Base-by-base conservation (phyloP, 805 yeast genomes). In the Kodamaea jinghongensis region DNA sequence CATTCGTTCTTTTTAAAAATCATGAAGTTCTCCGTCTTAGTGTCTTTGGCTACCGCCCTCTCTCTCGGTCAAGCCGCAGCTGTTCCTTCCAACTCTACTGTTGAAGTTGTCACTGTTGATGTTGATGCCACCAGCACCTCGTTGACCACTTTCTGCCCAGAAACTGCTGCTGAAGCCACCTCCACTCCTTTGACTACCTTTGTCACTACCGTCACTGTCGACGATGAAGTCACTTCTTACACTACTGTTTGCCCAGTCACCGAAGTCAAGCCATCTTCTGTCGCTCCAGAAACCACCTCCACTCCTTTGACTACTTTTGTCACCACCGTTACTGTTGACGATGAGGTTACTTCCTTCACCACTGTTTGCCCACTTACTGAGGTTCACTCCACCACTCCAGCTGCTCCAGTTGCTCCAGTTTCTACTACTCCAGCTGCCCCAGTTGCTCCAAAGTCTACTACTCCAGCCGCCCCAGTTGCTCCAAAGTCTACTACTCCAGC, bases 81-180 rank as follows among this genome's bases (percentile, higher is more conserved):
- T 13, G 43, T 42, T 43, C 38, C 47, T 16, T 48, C 54, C 36
- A 17, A 23, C 23, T 30, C 45, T 31, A 49, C 54, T 12, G 32
- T 46, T 31, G 51, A 52, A 33, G 39, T 42, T 31, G 23, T 50
- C 12, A 26, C 31, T 11, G 45, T 42, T 13, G 29, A 28, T 20
- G 40, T 34, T 25, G 36, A 34, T 5, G 41, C 28, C 4, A 28
- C 20, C 4, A 30, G 50, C 25, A 44, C 48, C n/a, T 38, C 43
- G 15, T 44, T 44, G 42, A 51, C 64, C 40, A 49, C 58, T 16
- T 45, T 40, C 46, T 47, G 52, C 38, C 54, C 58, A 31, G 35
- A 37, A 13, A 51, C 56, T 17, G 49, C 31, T 11, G 41, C 49
- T 20, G 44, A 42, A 49, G 46, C 55, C 34, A 45, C 53, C 28